phyloP scores from a whole-genome alignment of 176 grass and related monocot species.

The Aegilops longissima region DNA sequence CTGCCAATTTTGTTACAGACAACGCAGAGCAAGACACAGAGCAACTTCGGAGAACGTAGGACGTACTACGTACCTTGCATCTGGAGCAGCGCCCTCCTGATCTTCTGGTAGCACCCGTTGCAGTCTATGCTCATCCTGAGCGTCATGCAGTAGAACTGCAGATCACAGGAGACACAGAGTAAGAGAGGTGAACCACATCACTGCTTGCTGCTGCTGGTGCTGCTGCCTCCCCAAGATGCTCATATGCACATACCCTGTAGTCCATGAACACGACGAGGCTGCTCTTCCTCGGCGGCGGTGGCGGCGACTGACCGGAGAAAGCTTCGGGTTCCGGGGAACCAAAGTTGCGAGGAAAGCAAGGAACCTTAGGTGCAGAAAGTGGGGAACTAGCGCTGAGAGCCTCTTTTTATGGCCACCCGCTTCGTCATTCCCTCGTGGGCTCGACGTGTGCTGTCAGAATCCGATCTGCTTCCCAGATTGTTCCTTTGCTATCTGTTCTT shows the following conservation, averaged over 20 bases:
- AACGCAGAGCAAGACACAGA: background rate
- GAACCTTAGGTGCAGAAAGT: conserved; percentile 36
- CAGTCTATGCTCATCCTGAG: conserved; percentile 95
- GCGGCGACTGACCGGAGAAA: background rate
- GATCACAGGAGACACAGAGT: background rate
- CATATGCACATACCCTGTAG: conserved; percentile 27
- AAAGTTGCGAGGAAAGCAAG: conserved; percentile 24
- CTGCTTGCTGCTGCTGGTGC: background rate
- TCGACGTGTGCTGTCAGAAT: conserved; percentile 38
- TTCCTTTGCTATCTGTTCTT: conserved; percentile 29
- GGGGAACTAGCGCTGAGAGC: conserved; percentile 22
- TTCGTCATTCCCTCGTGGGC: conserved; percentile 31
- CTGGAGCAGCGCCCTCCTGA: conserved; percentile 70
- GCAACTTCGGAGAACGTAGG: background rate
- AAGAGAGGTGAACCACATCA: background rate
- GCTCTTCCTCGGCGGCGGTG: background rate
- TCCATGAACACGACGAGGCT: conserved; percentile 41
- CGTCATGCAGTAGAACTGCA: conserved; percentile 67
- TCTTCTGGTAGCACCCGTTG: conserved; percentile 89
- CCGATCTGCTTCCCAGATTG: conserved; percentile 48
- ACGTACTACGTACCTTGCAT: conserved; percentile 57
- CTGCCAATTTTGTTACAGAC: conserved; percentile 20
- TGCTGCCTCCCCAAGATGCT: background rate
- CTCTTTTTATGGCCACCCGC: conserved; percentile 36
- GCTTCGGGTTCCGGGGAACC: conserved; percentile 17